phyloP scores from a whole-genome alignment of 257 asterid species.

The Echium plantagineum region DNA sequence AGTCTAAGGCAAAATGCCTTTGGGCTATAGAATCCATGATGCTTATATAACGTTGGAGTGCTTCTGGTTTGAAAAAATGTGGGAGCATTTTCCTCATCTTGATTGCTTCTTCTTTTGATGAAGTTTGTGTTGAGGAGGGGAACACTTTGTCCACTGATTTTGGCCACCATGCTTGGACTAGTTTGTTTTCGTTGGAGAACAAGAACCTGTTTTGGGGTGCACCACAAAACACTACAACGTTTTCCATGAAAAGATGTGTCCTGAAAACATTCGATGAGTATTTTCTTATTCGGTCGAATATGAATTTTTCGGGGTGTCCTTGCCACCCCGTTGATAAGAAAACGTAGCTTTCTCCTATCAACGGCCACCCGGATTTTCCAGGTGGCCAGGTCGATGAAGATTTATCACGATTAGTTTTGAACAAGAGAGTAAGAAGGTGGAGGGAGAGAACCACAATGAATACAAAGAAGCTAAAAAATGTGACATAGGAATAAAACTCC shows the following conservation, averaged over 20 bases:
- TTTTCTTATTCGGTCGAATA: constrained; percentile 34
- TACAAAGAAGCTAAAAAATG: constrained; percentile 36
- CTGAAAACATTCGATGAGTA: constrained; percentile 28
- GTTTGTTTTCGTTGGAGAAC: constrained; percentile 50
- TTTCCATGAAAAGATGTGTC: constrained; percentile 34
- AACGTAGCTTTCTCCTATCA: constrained; percentile 42
- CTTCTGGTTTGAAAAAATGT: constrained; percentile 43
- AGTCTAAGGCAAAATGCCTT: constrained; percentile 27
- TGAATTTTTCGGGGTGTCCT: constrained; percentile 45
- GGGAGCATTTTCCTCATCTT: constrained; percentile 60
- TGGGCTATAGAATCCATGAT: constrained; percentile 41
- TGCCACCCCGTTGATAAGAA: constrained; percentile 49
- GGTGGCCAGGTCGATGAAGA: constrained; percentile 26
- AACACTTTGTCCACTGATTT: constrained; percentile 34
- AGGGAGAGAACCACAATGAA: constrained; percentile 35
- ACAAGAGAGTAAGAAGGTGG: constrained; percentile 30
- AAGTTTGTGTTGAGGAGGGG: constrained; percentile 37
- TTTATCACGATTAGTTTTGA: constrained; percentile 23
- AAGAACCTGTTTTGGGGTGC: constrained; percentile 32
- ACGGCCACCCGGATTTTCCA: constrained; percentile 37
- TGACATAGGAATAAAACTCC: constrained; percentile 19
- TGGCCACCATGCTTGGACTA: constrained; percentile 59
- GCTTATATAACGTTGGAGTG: constrained; percentile 44
- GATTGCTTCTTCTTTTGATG: constrained; percentile 45
- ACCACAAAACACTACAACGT: constrained; percentile 33